Evolutionary conservation across 176 grass and related monocot species (phyloP).

Genomic region (Dactylis glomerata): DNA sequence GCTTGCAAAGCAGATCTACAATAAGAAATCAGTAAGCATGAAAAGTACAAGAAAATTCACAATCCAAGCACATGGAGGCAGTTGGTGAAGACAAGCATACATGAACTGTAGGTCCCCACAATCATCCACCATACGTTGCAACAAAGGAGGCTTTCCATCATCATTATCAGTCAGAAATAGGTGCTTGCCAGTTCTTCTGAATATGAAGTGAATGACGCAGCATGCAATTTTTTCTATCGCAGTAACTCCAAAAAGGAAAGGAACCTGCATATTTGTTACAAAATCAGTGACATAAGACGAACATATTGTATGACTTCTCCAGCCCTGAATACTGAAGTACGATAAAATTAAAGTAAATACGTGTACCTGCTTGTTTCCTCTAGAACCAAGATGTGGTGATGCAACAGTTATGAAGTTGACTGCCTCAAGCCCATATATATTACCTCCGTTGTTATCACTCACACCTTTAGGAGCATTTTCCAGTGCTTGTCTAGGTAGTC

Average conservation of each 20-base stretch:
- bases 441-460: conserved; percentile 32
- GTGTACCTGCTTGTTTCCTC: conserved; percentile 95
- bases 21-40: conserved; percentile 31
- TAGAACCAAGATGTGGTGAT: conserved; percentile 95
- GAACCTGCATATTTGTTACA: conserved; percentile 61
- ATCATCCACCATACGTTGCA: conserved; percentile 89
- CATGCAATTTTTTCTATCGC: conserved; percentile 79
- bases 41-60: conserved; percentile 16
- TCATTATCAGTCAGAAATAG: conserved; percentile 81
- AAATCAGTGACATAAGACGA: background rate
- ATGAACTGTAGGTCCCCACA: conserved; percentile 68
- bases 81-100: conserved; percentile 43
- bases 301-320: background rate
- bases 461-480: conserved; percentile 33
- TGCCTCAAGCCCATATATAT: conserved; percentile 74
- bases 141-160: conserved; percentile 78
- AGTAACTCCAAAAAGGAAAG: conserved; percentile 91
- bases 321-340: background rate
- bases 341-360: background rate
- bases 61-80: conserved; percentile 26
- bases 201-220: conserved; percentile 90
- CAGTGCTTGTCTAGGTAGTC: conserved; percentile 33
- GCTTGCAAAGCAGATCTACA: conserved; percentile 78
- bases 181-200: conserved; percentile 94
- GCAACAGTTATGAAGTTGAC: conserved; percentile 93